phyloP scores from a whole-genome alignment of 108 stramenopile species.

The Conticribra guillardii region DNA sequence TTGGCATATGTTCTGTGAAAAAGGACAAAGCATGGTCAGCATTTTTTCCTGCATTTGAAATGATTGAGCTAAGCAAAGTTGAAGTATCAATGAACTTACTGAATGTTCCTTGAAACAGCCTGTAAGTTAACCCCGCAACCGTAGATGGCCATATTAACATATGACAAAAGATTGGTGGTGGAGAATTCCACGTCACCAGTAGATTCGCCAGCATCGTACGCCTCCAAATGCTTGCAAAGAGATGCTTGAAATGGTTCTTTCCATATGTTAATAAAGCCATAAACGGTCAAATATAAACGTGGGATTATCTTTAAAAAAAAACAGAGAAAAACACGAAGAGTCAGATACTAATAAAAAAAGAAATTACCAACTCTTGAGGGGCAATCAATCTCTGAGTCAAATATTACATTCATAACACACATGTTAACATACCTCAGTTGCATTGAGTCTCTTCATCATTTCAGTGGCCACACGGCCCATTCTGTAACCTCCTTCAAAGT shows the following conservation, averaged over 20 bases:
- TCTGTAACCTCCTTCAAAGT: conserved; percentile 53
- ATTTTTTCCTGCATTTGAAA: too few relatives aligned
- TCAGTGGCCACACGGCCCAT: conserved; percentile 54
- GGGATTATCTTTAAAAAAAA: conserved; percentile 15
- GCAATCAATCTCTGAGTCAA: too few relatives aligned
- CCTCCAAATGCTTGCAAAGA: conserved; percentile 32
- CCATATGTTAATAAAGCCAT: conserved; percentile 38
- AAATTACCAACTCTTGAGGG: too few relatives aligned
- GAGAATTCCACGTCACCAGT: conserved; percentile 35
- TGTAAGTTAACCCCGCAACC: conserved; percentile 30
- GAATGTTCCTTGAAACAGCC: neutral
- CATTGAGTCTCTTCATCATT: conserved; percentile 25
- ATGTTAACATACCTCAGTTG: conserved; percentile 11
- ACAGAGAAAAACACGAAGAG: neutral
- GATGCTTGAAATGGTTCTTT: conserved; percentile 35
- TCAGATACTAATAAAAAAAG: neutral
- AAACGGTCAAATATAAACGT: conserved; percentile 37
- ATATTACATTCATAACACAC: too few relatives aligned
- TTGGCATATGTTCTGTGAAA: conserved; percentile 4
- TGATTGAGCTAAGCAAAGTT: neutral
- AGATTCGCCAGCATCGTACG: conserved; percentile 14
- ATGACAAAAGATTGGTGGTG: conserved; percentile 13
- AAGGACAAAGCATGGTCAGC: too few relatives aligned
- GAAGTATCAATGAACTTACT: neutral
- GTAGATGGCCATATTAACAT: conserved; percentile 11